Conservation (phyloP, 2,329 filamentous ascomycete genomes). For the Fusarium coffeatum region DNA sequence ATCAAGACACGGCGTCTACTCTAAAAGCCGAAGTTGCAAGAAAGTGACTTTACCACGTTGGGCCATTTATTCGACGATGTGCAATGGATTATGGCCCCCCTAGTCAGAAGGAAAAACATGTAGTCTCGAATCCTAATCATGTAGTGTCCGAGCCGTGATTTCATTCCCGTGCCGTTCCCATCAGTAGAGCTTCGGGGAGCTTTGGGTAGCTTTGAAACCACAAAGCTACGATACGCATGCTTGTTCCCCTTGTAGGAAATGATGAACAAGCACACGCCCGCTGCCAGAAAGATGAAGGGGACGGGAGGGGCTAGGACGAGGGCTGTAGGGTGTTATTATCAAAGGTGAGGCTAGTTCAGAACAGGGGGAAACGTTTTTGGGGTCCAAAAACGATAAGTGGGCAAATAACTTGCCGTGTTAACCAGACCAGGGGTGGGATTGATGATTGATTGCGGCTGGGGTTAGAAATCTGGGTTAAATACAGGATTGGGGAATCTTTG, state of each 20-base stretch:
- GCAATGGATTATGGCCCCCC: neutral
- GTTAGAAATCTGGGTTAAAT: conserved; percentile 29
- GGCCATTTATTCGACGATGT: neutral
- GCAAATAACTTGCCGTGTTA: conserved; percentile 1
- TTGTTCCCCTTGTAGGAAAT: conserved; percentile 20
- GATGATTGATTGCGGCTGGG: neutral
- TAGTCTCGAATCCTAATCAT: neutral
- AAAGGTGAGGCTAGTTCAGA: neutral
- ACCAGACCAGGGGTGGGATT: neutral
- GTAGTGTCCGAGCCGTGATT: conserved; percentile 11
- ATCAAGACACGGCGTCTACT: conserved; percentile 19
- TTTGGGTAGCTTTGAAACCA: conserved; percentile 15
- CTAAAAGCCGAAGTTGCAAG: conserved; percentile 4
- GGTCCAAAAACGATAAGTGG: conserved; percentile 8
- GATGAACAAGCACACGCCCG: conserved; percentile 18
- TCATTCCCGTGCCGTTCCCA: conserved; percentile 32
- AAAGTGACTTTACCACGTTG: neutral
- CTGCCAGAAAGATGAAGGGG: conserved; percentile 36
- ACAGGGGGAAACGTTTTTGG: conserved; percentile 23
- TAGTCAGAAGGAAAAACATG: neutral
- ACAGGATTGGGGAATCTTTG: conserved; percentile 1
- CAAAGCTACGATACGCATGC: conserved; percentile 10
- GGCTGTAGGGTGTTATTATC: conserved; percentile 21
- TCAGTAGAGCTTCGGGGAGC: conserved; percentile 14
- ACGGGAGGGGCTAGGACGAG: conserved; percentile 27